Evolutionary conservation across 2,329 filamentous ascomycete species (phyloP).

Genomic region (Exserohilum turcica): DNA sequence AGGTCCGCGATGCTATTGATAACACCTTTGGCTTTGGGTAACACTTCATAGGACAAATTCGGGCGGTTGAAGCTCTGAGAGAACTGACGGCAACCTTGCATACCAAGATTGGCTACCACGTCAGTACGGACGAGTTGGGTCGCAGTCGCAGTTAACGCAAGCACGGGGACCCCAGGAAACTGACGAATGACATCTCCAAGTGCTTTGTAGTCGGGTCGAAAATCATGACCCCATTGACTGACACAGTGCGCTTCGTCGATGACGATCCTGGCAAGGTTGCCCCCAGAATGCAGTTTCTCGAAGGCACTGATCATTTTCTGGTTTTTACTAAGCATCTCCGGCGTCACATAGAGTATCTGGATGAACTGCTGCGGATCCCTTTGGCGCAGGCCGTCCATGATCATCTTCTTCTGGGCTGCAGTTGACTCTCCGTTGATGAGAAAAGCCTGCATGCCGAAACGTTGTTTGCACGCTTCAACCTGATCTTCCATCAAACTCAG

Average conservation of each 20-base stretch:
- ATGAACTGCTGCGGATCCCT: constrained; percentile 74
- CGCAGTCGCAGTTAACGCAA: constrained; percentile 94
- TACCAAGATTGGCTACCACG: constrained; percentile 87
- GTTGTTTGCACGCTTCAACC: constrained; percentile 73
- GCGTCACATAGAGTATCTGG: constrained; percentile 91
- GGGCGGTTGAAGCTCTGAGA: constrained; percentile 96
- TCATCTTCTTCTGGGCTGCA: constrained; percentile 64
- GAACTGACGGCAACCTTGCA: constrained; percentile 77
- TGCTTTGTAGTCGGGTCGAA: constrained; percentile 91
- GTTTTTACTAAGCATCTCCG: constrained; percentile 93
- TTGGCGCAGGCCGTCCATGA: constrained; percentile 68
- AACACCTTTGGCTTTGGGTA: constrained; percentile 67
- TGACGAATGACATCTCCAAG: constrained; percentile 74
- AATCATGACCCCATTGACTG: constrained; percentile 98
- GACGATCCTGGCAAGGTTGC: constrained; percentile 84
- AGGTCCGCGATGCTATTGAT: constrained; percentile 64
- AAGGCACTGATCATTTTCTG: constrained; percentile 69
- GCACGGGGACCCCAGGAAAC: constrained; percentile 82
- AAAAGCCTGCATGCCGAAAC: constrained; percentile 76
- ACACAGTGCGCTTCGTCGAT: constrained; percentile 99
- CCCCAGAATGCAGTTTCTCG: constrained; percentile 67
- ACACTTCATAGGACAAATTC: constrained; percentile 88
- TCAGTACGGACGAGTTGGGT: constrained; percentile 92
- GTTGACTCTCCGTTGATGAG: constrained; percentile 80
- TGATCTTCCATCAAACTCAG: constrained; percentile 98